A percentile compares a stretch with the other conserved stretches of the same genome.
These are phyloP conservation scores for Aspergillus uvarum DNA, from an alignment of 2,329 filamentous ascomycete genomes.

Conservation along the genomic window DNA sequence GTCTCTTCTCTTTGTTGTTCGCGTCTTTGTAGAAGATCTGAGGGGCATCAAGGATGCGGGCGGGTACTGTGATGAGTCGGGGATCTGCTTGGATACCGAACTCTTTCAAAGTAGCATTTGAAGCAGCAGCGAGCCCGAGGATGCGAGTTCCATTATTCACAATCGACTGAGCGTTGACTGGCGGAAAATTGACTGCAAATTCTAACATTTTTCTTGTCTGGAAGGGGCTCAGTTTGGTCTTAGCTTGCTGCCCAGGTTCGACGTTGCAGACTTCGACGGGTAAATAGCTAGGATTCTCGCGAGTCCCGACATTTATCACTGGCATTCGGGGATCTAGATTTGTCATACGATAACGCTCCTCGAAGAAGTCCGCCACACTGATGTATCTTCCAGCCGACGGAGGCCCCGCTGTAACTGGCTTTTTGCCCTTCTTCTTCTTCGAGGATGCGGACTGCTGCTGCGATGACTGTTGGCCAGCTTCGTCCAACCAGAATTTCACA, in stretches of 20 bases:
- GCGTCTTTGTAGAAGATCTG: constrained; percentile 56
- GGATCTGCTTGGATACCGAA: constrained; percentile 59
- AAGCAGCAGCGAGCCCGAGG: constrained; percentile 55
- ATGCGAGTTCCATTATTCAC: constrained; percentile 53
- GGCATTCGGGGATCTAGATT: constrained; percentile 48
- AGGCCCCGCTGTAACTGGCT: constrained; percentile 30
- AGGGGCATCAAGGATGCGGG: constrained; percentile 65
- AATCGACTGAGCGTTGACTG: constrained; percentile 67
- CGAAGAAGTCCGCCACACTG: constrained; percentile 54
- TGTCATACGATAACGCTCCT: constrained; percentile 39
- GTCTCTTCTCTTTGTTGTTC: constrained; percentile 18
- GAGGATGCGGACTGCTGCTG: constrained; percentile 10
- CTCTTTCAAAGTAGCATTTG: constrained; percentile 47
- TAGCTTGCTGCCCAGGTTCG: constrained; percentile 63
- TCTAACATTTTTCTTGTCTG: constrained; percentile 70
- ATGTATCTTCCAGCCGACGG: constrained; percentile 45
- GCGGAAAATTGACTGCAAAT: constrained; percentile 68
- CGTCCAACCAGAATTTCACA: constrained; percentile 56
- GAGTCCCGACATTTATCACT: constrained; percentile 65
- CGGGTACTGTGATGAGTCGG: constrained; percentile 68
- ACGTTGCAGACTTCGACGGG: constrained; percentile 67
- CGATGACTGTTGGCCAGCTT: constrained; percentile 15
- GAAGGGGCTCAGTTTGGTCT: constrained; percentile 56
- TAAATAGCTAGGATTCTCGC: constrained; percentile 59
- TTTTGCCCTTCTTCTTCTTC: constrained; percentile 31